phyloP scores from a whole-genome alignment of 139 green algal species.

The Chlamydomonas asymmetrica region DNA sequence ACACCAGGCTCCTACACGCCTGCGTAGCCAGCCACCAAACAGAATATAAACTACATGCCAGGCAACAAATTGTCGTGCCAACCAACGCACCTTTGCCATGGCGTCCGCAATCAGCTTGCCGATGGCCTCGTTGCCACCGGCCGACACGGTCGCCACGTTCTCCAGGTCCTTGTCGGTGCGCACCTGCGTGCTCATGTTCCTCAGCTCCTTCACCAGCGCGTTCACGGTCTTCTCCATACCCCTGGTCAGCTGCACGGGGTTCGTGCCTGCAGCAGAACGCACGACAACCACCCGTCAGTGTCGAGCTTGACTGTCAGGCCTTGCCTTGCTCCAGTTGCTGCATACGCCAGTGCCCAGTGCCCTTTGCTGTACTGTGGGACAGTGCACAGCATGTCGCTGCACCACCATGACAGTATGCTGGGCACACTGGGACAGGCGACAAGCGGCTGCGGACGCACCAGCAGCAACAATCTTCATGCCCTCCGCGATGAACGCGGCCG shows the following conservation, averaged over 20 bases:
- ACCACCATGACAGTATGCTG: too few species aligned
- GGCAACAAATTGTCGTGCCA: too few species aligned
- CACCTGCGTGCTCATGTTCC: conserved; percentile 76
- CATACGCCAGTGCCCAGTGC: too few species aligned
- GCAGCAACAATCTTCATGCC: conserved; percentile 95
- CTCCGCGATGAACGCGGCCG: conserved; percentile 95
- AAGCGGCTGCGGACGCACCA: conserved; percentile 15
- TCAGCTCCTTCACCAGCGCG: conserved; percentile 86
- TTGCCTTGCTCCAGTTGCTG: too few species aligned
- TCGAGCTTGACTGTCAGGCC: too few species aligned
- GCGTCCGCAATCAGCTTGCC: conserved; percentile 94
- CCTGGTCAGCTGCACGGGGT: conserved; percentile 93
- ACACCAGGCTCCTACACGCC: neutral
- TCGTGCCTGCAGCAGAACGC: conserved; percentile 61
- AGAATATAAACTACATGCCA: too few species aligned
- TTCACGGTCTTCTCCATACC: conserved; percentile 75
- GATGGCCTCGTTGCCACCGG: conserved; percentile 85
- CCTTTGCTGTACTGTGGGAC: too few species aligned
- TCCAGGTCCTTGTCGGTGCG: conserved; percentile 75
- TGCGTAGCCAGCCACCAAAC: too few species aligned
- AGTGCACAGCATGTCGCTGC: too few species aligned
- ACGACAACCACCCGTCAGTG: too few species aligned
- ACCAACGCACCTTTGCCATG: conserved; percentile 81
- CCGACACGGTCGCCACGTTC: conserved; percentile 95
- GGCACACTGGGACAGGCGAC: too few species aligned